phyloP scores from a whole-genome alignment of 2,329 filamentous ascomycete species.

The Epichloe gansuensis region DNA sequence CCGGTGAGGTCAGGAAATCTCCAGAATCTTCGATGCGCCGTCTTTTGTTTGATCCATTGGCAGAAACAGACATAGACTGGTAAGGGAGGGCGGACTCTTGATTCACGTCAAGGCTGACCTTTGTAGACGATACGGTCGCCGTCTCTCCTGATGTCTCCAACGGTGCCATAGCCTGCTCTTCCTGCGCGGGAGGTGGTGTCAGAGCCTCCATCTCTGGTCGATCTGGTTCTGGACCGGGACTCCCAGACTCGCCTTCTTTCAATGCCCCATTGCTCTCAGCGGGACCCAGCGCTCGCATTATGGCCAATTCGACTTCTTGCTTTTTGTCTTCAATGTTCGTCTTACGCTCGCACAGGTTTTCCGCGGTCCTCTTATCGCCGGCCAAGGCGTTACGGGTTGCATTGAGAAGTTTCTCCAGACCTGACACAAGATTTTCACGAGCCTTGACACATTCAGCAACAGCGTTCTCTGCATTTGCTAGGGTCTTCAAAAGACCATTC shows the following conservation, averaged over 20 bases:
- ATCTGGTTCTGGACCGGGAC: slow-evolving; percentile 45
- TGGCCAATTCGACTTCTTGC: slow-evolving; percentile 77
- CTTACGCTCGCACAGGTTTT: slow-evolving; percentile 54
- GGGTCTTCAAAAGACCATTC: slow-evolving; percentile 75
- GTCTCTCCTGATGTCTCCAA: slow-evolving; percentile 9
- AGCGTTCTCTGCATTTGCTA: slow-evolving; percentile 79
- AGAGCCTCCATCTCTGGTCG: slow-evolving; percentile 77
- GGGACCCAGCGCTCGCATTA: slow-evolving; percentile 69
- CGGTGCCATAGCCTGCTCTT: slow-evolving; percentile 10
- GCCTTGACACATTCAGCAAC: slow-evolving; percentile 85
- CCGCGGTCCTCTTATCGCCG: slow-evolving; percentile 55
- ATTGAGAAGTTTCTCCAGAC: slow-evolving; percentile 70
- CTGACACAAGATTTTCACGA: slow-evolving; percentile 62
- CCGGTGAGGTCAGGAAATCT: slow-evolving; percentile 43
- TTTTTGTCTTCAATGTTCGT: slow-evolving; percentile 69
- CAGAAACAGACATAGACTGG: slow-evolving; percentile 35
- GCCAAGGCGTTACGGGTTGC: slow-evolving; percentile 58
- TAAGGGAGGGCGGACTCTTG: slow-evolving; percentile 31
- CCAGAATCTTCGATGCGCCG: slow-evolving; percentile 38
- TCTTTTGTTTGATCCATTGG: slow-evolving; percentile 45
- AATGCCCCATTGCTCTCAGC: slow-evolving; percentile 40
- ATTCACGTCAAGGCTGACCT: slow-evolving; percentile 28
- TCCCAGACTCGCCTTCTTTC: slow-evolving; percentile 33
- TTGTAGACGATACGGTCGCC: slow-evolving; percentile 7
- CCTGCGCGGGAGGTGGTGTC: slow-evolving; percentile 61